Evolutionary conservation across 2,329 filamentous ascomycete species (phyloP).

Genomic region (Aspergillus ibericus): DNA sequence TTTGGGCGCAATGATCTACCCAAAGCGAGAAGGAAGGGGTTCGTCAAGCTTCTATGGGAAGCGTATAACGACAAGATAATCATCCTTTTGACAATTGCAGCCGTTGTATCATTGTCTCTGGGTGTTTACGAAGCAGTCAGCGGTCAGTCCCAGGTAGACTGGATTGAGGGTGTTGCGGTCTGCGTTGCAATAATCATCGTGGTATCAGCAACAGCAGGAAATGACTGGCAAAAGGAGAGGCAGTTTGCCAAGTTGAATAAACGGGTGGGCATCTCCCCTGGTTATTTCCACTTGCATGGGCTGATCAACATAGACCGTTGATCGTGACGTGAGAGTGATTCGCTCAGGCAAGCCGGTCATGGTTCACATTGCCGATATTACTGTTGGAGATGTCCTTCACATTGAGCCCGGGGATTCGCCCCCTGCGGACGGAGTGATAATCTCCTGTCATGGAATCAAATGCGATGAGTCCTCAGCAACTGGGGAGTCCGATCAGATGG

Average conservation of each 20-base stretch:
- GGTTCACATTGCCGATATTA: constrained; percentile 62
- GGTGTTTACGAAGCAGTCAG: constrained; percentile 67
- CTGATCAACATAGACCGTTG: constrained; percentile 50
- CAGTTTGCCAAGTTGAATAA: constrained; percentile 75
- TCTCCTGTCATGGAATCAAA: constrained; percentile 62
- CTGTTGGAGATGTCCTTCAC: constrained; percentile 67
- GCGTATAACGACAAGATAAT: constrained; percentile 77
- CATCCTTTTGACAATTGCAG: constrained; percentile 66
- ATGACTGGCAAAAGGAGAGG: constrained; percentile 76
- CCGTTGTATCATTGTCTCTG: constrained; percentile 67
- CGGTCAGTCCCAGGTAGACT: constrained; percentile 61
- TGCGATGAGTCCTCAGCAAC: constrained; percentile 71
- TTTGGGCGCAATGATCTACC: constrained; percentile 67
- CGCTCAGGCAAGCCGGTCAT: constrained; percentile 63
- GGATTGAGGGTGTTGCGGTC: constrained; percentile 77
- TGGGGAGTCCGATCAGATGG: constrained; percentile 66
- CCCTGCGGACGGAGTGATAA: constrained; percentile 67
- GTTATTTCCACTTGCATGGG: not conserved
- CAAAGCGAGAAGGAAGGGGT: constrained; percentile 64
- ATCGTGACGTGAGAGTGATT: constrained; percentile 62
- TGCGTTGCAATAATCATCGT: constrained; percentile 75
- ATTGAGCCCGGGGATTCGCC: constrained; percentile 67
- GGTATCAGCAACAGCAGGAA: constrained; percentile 68
- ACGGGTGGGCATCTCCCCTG: constrained; percentile 62
- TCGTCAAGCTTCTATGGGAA: constrained; percentile 69